These are phyloP conservation scores for Mycena floridula DNA, from an alignment of 768 basidiomycete genomes.

Conservation along the genomic window DNA sequence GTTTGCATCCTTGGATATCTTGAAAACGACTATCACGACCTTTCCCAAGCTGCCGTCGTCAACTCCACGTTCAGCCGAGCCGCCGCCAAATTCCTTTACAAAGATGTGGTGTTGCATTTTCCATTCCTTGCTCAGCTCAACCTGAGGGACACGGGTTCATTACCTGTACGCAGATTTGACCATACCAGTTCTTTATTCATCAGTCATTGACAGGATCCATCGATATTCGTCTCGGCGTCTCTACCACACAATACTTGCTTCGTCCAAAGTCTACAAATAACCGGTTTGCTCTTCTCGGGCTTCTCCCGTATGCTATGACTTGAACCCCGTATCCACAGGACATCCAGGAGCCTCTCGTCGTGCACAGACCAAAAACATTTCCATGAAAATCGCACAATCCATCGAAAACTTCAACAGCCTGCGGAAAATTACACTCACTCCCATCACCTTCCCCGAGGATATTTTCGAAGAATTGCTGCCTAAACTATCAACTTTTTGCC, in stretches of 20 bases:
- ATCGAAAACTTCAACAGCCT: conserved; percentile 10
- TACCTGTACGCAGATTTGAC: conserved; percentile 19
- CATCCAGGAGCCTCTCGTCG: conserved; percentile 10
- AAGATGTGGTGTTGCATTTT: conserved; percentile 35
- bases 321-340: conserved; percentile 6
- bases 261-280: conserved; percentile 38
- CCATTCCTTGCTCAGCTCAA: conserved; percentile 24
- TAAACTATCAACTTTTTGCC: conserved; percentile 1
- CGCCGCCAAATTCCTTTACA: conserved; percentile 41
- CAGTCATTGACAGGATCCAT: conserved; percentile 19
- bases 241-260: conserved; percentile 31
- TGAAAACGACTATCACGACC: conserved; percentile 24
- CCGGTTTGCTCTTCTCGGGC: conserved; percentile 25
- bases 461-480: conserved; percentile 3
- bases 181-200: conserved; percentile 1
- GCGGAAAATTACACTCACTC: conserved; percentile 1
- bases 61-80: conserved; percentile 37
- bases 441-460: conserved; percentile 3
- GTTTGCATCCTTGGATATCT: conserved; percentile 25
- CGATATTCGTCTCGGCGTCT: conserved; percentile 34
- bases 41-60: conserved; percentile 38
- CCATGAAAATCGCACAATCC: conserved; percentile 8
- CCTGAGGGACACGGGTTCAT: conserved; percentile 26
- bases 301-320: background rate
- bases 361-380: conserved; percentile 8